Base-by-base conservation (phyloP, 129 eudicot genomes). In the Ambrosia artemisiifolia region DNA sequence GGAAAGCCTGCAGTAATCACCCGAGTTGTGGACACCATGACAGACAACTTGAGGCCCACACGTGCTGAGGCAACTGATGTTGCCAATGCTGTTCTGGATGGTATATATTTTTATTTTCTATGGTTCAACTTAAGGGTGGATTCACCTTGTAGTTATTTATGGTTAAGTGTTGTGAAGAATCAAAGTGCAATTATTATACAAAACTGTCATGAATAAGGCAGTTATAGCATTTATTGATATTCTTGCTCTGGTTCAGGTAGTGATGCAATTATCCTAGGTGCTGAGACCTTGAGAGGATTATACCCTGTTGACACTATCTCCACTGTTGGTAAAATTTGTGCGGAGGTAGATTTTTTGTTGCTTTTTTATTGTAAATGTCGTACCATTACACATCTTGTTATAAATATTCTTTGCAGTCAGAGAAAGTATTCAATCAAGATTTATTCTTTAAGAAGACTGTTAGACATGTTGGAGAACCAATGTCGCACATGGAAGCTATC, bases 1-100 rank as follows among this genome's bases (percentile, higher is more conserved):
- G 96, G 96, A 73, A 90, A 90, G 74, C 91, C 96, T 30, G 93
- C 87, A 12, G 96, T 87, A 68, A 85, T 89, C 49, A 89, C 93
- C 43, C 92, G 88, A 60, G 93, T 89, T 48, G 96, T 89, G 5
- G 96, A 89, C 85, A 90, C 90, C 71, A 90, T 90, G 96, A 90
- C 96, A 2, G 96, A 87, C 81, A 90, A 90, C 87, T 79, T 87
- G 55, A 82, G 96, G 60, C 94, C 94, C 42, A 87, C 93, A 75
- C 91, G 93, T 73, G 93, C 96, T 42, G 96, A 89, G 77, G 96
- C 93, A 42, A 84, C 96, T 63, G 93, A 89, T 80, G 88, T 89
- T 49, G 96, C 96, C 32, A 89, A 89, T 84, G 92, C 92, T 55
- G 87, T 89, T 33, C 75, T 89, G 67, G 93, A 90, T 79, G 96